Evolutionary conservation across 2,329 filamentous ascomycete genomes (phyloP), one percentile per base, ranked within the genome.

Genomic region (Colletotrichum orbiculare): DNA sequence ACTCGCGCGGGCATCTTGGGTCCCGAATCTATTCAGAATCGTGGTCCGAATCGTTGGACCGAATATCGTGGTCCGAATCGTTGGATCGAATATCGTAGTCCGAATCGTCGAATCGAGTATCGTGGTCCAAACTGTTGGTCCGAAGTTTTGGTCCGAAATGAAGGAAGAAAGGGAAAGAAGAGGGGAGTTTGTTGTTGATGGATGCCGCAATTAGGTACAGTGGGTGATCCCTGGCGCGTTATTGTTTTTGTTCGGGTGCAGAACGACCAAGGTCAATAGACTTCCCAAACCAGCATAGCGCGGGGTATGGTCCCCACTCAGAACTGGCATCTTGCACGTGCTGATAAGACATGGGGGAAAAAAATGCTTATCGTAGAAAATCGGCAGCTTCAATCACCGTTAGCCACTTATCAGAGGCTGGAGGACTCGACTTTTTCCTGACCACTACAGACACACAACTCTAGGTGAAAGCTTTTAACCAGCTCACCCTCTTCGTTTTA

Each of bases 1-100:
- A 79, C 77, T 76, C 83, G 78, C 68, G 81, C 73, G 43, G 85
- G 85, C 85, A 88, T 88, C 54, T 67, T 65, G 15, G 41, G 13
- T 25, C 25, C 4, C 25, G 25, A 25, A 25, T 25, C 3, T 4
- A 25, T 25, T 25, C 25, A 25, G 25, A 25, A 5, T 25, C 25
- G 15, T 57, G 37, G 47, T 57, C 42, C 53, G 38, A 49, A 47
- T 41, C 15, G 10, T 41, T 37, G 37, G 45, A 37, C 60, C 41
- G 25, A 37, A 39, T 45, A 5, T 12, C 35, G 42, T 41, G n/a
- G 37, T 48, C 34, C 56, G 33, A 10, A 10, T 35, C 39, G 35
- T 15, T 15, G 8, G 50, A 37, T 64, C 41, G 25, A 37, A 41
- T 45, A 4, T 10, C 35, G 42, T 41, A 25, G 46, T 48, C 34